Evolutionary conservation across 2,329 filamentous ascomycete genomes (phyloP).

Genomic region (Cucurbitaria berberidis): DNA sequence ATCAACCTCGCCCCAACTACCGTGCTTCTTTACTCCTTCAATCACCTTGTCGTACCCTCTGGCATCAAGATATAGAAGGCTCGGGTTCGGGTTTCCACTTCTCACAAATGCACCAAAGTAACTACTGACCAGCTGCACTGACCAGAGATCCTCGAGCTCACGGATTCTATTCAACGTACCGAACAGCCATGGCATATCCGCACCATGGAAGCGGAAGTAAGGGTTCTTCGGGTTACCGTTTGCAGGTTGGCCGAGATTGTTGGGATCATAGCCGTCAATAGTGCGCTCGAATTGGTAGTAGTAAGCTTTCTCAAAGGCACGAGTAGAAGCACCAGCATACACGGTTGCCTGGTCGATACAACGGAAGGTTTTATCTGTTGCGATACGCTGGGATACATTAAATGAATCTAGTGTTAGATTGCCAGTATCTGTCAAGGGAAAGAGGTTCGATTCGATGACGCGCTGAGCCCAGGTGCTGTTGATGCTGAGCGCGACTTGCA

Average conservation of each 20-base stretch:
- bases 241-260: constrained; percentile 56
- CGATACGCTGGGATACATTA: constrained; percentile 61
- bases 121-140: constrained; percentile 53
- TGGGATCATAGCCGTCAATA: constrained; percentile 61
- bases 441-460: constrained; percentile 53
- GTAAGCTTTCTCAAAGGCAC: constrained; percentile 58
- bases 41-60: constrained; percentile 56
- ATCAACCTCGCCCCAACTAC: constrained; percentile 41
- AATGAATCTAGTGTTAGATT: constrained; percentile 63
- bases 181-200: constrained; percentile 60
- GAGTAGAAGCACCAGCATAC: constrained; percentile 55
- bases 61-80: constrained; percentile 52
- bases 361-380: constrained; percentile 65
- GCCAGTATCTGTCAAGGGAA: constrained; percentile 56
- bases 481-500: constrained; percentile 56
- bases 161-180: constrained; percentile 58
- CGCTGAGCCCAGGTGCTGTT: constrained; percentile 47
- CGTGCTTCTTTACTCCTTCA: constrained; percentile 50
- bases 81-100: constrained; percentile 59
- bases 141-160: constrained; percentile 58
- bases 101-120: constrained; percentile 62
- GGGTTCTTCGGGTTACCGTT: constrained; percentile 59
- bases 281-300: constrained; percentile 67
- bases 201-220: constrained; percentile 65
- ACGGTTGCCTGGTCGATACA: constrained; percentile 66